Base-by-base conservation (phyloP, 2,329 filamentous ascomycete genomes). In the Colletotrichum kahawae region DNA sequence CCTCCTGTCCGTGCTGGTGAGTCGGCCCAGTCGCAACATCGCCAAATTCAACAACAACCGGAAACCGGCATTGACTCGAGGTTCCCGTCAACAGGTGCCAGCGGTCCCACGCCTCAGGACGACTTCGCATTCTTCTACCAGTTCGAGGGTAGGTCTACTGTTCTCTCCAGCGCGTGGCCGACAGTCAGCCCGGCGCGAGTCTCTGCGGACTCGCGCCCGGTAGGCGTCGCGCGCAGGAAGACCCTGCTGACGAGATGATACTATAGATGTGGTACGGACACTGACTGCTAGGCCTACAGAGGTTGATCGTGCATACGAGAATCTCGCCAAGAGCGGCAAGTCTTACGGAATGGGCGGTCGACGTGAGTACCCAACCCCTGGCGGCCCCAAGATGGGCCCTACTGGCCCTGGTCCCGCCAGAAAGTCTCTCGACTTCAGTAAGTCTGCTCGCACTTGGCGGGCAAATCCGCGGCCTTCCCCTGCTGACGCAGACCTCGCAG, bases 311-410 rank as follows among this genome's bases (percentile, higher is more conserved):
- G 96, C 96, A 79, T 93, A 96, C 82, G 97, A 98, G 82, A 98
- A 98, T 85, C 91, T 99, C 76, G 91, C 96, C 82, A 98, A 98
- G 90, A 98, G 96, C 84, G 96, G 96, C 82, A 98, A 98, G 89
- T 93, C 96, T 87, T 97, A 96, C 86, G 92, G 90, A 82, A 87
- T 87, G 82, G 89, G 89, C 81, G 91, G 88, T 81, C 95, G 97
- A 85, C 94, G 96, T 90, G 95, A 98, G 87, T 98, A 90, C 90
- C 91, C 92, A 84, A 88, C 91, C 86, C 89, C 90, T 83, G 88
- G 87, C 78, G 73, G 73, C 38, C 86, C 87, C 77, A 76, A 79
- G 78, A 75, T 77, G 78, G 76, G 76, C 76, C 73, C 73, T 33
- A 77, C 76, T 74, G 79, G 78, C 71, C 79, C 79, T 75, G 77